Percentiles rank a stretch among this genome's conserved stretches.
These are phyloP conservation scores for Rosa lucieae DNA, from an alignment of 306 rosid species.

Conservation along the genomic window DNA sequence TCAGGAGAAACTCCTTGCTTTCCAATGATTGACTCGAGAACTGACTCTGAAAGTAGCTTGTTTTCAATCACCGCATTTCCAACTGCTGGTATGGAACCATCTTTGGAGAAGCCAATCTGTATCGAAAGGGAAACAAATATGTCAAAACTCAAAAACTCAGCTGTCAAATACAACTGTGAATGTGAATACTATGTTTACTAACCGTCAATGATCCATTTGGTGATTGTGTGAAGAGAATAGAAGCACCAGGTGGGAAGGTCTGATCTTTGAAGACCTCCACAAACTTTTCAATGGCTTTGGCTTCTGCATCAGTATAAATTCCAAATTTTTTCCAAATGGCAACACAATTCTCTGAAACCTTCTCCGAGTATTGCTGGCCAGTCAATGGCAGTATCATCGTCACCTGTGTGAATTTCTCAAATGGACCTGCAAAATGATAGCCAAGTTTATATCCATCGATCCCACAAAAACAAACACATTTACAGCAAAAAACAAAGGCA, in stretches of 20 bases:
- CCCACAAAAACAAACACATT: not conserved
- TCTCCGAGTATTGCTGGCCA: conserved; percentile 59
- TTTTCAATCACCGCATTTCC: conserved; percentile 44
- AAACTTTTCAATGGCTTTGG: conserved; percentile 54
- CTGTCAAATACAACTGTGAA: not conserved
- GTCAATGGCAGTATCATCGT: conserved; percentile 46
- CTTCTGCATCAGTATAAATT: conserved; percentile 65
- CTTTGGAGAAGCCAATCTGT: conserved; percentile 71
- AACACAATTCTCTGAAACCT: conserved; percentile 64
- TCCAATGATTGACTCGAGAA: conserved; percentile 68
- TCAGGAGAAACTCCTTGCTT: conserved; percentile 77
- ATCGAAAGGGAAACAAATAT: not conserved
- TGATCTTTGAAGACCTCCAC: conserved; percentile 46
- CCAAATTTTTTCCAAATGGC: conserved; percentile 64
- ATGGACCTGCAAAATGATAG: conserved; percentile 47
- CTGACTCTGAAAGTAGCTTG: conserved; percentile 57
- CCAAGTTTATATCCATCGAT: not conserved
- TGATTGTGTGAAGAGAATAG: conserved; percentile 60
- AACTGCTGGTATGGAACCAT: conserved; percentile 45
- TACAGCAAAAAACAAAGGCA: not conserved
- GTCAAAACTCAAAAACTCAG: not conserved
- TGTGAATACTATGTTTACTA: conserved; percentile 5
- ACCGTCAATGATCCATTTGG: conserved; percentile 62
- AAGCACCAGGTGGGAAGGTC: conserved; percentile 57
- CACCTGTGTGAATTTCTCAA: conserved; percentile 59